Evolutionary conservation across 345 rosid species (phyloP), one percentile per base, ranked within the genome.

Genomic region (Erodium maritimum): DNA sequence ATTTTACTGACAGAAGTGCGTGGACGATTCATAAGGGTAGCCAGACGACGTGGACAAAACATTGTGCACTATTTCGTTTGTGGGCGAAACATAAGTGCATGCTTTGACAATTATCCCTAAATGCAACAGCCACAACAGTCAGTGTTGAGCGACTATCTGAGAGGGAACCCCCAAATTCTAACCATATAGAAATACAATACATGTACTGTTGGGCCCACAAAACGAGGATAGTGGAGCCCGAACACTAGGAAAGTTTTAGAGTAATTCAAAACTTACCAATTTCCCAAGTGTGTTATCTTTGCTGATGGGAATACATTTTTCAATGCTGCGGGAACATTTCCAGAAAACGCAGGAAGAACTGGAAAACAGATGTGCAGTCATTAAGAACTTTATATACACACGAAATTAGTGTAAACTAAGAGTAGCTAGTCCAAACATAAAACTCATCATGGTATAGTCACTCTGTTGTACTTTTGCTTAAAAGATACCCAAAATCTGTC

Each of bases 321-420:
- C 53, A 82, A 61, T 63, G 74, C 82, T 10, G 86, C 82, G 23
- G 91, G 91, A 65, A 82, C 71, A 61, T 78, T 82, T 62, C 91
- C 91, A 53, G 91, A 82, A 62, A 85, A 85, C 21, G 86, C 88
- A 50, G 91, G 91, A 65, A 82, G 82, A 63, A 85, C 91, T 85
- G 76, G 58, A 71, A 62, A 64, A 22, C 58, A 69, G 42, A 63
- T 67, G 42, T 55, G 45, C 45, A 60, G 52, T 58, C 46, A 54
- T 53, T 50, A 29, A 50, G 58, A 21, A 14, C 34, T 50, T 50
- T 19, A 51, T 17, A 19, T 17, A 51, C 53, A 50, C 11, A 17
- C 18, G 1, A 50, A 19, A 18, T 17, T 1, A 19, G 54, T 5
- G 11, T 14, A 29, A 42, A 10, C 48, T 42, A 17, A 51, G n/a